Evolutionary conservation across 345 rosid genomes (phyloP), one percentile per base, ranked within the genome.

Genomic region (Cardamine chenopodiifolia): DNA sequence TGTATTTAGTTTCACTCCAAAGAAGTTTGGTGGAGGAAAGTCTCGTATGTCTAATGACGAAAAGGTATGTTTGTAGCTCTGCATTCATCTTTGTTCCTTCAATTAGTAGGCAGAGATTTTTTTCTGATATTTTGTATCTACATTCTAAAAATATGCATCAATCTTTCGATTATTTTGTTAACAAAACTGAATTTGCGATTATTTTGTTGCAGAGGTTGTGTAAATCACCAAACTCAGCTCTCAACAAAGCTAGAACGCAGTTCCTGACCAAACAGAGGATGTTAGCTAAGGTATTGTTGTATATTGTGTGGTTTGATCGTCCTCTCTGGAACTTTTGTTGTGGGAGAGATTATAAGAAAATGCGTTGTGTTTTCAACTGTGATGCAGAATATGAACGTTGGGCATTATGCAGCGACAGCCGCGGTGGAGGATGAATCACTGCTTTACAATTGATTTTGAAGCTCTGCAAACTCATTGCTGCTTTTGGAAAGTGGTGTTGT

Each of bases 191-290:
- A 12, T 47, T 56, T 62, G 42, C 15, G 52, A 17, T 73, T 28
- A 40, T 53, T 76, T 71, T 75, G 60, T 66, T 58, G 29, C 96
- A 96, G 97, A 88, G 90, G 80, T 77, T 89, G 84, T 86, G 37
- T 65, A 83, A 71, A 62, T 96, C 99, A 3, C 97, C 98, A 59
- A 90, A 96, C 79, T 96, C 98, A 5, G 83, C 73, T 15, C 40
- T 75, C 47, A 92, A 83, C 71, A 92, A 96, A 82, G 96, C 98
- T 45, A 86, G 98, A 82, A 92, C 99, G n/a, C 94, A 84, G 75
- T 81, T 56, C 58, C 65, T 92, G 75, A 90, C 88, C 85, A 87
- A 84, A 82, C 97, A 92, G 81, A 89, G 97, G 74, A 85, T 89
- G 97, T 70, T 85, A 58, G 82, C 97, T 5, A 75, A 85, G 96